Evolutionary conservation across 2,329 filamentous ascomycete genomes (phyloP).

Genomic region (Tympanopsis confertula): DNA sequence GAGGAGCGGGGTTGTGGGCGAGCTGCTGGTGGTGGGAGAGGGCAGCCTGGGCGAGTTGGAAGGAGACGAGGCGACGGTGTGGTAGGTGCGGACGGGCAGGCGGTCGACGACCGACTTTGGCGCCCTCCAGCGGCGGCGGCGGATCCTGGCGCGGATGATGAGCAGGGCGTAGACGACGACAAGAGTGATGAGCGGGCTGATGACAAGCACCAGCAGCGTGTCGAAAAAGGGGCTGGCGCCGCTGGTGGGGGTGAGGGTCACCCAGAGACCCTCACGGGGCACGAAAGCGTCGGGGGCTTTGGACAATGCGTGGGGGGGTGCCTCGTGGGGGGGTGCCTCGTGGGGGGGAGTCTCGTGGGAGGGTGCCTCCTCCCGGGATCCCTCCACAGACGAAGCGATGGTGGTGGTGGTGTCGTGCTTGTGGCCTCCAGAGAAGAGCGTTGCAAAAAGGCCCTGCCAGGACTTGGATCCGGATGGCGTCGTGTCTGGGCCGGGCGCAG

Average conservation of each 20-base stretch:
- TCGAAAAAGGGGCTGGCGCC: slow-evolving; percentile 90
- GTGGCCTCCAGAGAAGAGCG: too few species aligned
- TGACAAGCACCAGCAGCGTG: slow-evolving; percentile 87
- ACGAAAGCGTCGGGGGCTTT: too few species aligned
- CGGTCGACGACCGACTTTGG: slow-evolving; percentile 91
- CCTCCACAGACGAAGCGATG: too few species aligned
- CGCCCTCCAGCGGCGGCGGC: slow-evolving; percentile 84
- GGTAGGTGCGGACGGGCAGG: slow-evolving; percentile 89
- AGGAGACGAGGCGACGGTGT: slow-evolving; percentile 62
- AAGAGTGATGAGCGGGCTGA: slow-evolving; percentile 83
- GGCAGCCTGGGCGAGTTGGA: too few species aligned
- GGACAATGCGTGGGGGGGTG: too few species aligned
- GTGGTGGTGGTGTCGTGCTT: too few species aligned
- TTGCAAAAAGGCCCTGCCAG: too few species aligned
- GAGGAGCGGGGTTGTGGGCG: slow-evolving; percentile 73
- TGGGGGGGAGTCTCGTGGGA: too few species aligned
- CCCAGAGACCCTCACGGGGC: slow-evolving; percentile 71
- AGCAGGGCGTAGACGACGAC: slow-evolving; percentile 86
- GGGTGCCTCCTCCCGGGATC: too few species aligned
- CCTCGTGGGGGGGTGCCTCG: too few species aligned
- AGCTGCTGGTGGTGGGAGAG: slow-evolving; percentile 18
- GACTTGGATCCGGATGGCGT: too few species aligned
- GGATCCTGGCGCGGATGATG: slow-evolving; percentile 75
- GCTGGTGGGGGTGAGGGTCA: slow-evolving; percentile 85
- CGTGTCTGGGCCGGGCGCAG: too few species aligned